Evolutionary conservation across 1,284 basidiomycete species (phyloP).

Genomic region (Termitomyces sp.): DNA sequence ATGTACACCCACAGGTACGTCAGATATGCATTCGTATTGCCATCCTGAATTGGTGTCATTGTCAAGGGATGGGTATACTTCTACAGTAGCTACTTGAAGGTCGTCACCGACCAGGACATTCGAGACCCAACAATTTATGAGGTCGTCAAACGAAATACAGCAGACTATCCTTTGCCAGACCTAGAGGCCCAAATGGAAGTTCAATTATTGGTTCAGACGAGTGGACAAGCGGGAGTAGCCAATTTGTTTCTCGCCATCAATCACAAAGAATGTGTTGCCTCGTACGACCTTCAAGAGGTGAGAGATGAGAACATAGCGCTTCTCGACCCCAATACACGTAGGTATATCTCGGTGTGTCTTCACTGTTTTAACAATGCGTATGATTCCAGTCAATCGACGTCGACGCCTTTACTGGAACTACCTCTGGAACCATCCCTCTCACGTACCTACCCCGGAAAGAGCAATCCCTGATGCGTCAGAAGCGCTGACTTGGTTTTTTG

Average conservation of each 20-base stretch:
- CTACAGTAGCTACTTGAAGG: conserved; percentile 30
- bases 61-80: conserved; percentile 47
- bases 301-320: conserved; percentile 22
- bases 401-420: conserved; percentile 50
- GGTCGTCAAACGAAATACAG: conserved; percentile 24
- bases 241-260: conserved; percentile 35
- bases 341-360: conserved; percentile 2
- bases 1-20: conserved; percentile 31
- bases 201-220: conserved; percentile 28
- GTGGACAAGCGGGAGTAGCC: conserved; percentile 11
- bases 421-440: conserved; percentile 43
- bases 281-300: conserved; percentile 31
- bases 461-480: conserved; percentile 45
- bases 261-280: conserved; percentile 38
- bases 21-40: neutral
- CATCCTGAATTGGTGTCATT: conserved; percentile 18
- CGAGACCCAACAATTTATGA: conserved; percentile 30
- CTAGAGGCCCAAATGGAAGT: conserved; percentile 39
- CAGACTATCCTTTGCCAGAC: conserved; percentile 23
- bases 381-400: conserved; percentile 36
- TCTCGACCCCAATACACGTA: conserved; percentile 25
- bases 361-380: neutral
- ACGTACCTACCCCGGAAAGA: conserved; percentile 33
- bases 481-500: conserved; percentile 46
- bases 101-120: conserved; percentile 46